These are phyloP conservation scores for Teratosphaeria gauchensis DNA, from an alignment of 2,329 filamentous ascomycete species.

Conservation along the genomic window DNA sequence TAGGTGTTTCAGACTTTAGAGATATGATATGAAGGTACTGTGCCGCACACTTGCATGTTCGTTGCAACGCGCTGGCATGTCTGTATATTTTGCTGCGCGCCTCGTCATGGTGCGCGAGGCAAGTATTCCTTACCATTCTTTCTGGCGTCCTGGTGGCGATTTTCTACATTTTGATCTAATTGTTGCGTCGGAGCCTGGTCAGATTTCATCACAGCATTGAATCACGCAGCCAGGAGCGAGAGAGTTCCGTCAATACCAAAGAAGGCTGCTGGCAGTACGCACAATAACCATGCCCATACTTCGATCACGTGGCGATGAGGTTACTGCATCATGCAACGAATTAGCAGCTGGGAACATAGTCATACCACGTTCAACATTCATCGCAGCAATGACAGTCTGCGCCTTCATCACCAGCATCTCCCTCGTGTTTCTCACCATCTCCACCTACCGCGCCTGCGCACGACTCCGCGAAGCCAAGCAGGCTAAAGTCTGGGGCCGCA, in stretches of 20 bases:
- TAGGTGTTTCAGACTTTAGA: neutral
- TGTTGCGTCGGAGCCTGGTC: neutral
- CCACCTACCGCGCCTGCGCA: constrained; percentile 13
- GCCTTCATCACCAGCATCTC: constrained; percentile 13
- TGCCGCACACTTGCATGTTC: neutral
- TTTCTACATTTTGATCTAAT: neutral
- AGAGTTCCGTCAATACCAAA: neutral
- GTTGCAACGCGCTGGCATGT: neutral
- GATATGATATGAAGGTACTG: neutral
- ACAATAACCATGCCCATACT: neutral
- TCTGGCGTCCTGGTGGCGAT: neutral
- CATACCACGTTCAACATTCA: constrained; percentile 17
- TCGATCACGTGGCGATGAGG: neutral
- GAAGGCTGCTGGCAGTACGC: neutral
- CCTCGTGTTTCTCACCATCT: constrained; percentile 9
- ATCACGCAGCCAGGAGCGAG: too few species aligned
- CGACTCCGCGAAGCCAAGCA: constrained; percentile 7
- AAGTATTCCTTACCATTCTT: neutral
- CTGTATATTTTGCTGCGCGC: neutral
- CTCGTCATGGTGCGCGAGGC: neutral
- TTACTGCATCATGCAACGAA: neutral
- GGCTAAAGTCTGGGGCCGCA: constrained; percentile 16
- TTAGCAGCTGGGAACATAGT: constrained; percentile 9
- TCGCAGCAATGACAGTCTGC: constrained; percentile 14
- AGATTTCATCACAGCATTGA: too few species aligned